Conservation (phyloP, 176 grass and related monocot species). For the Zoysia pacifica region DNA sequence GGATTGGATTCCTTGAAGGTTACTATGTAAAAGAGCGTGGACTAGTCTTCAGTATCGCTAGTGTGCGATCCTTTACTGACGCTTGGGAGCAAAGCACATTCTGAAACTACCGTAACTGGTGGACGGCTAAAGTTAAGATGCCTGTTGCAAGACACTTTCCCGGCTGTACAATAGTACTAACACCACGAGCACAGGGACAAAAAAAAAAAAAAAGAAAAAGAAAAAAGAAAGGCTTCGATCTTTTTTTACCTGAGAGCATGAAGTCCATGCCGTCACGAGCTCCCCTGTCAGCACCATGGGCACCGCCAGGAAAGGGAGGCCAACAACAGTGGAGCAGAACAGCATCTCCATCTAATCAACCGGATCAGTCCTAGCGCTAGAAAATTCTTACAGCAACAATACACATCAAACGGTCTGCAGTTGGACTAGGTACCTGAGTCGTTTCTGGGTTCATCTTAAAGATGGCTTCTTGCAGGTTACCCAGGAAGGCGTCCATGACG, state of each 20-base stretch:
- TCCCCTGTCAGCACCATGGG: slow-evolving; percentile 89
- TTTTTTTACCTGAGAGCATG: slow-evolving; percentile 61
- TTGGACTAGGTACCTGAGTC: slow-evolving; percentile 55
- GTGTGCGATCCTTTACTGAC: slow-evolving; percentile 32
- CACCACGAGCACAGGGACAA: not conserved
- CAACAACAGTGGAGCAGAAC: slow-evolving; percentile 91
- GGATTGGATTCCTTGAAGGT: slow-evolving; percentile 25
- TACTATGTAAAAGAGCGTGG: not conserved
- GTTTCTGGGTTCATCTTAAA: slow-evolving; percentile 86
- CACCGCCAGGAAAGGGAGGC: slow-evolving; percentile 71
- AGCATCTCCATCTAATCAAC: slow-evolving; percentile 86
- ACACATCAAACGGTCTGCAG: not conserved
- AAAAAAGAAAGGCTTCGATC: not conserved
- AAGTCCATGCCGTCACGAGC: slow-evolving; percentile 78
- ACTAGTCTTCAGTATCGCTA: too few relatives aligned
- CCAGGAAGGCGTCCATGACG: slow-evolving; percentile 90
- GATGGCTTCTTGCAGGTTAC: slow-evolving; percentile 89
- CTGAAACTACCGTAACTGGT: not conserved
- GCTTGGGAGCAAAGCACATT: slow-evolving; percentile 14
- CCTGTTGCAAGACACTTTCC: too few relatives aligned
- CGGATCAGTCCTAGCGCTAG: not conserved
- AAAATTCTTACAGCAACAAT: not conserved
- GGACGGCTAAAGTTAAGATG: not conserved
- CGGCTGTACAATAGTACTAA: too few relatives aligned
- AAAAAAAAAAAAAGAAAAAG: too few relatives aligned